phyloP scores from a whole-genome alignment of 2,329 filamentous ascomycete species.

The Chaetomiaceae sp. region DNA sequence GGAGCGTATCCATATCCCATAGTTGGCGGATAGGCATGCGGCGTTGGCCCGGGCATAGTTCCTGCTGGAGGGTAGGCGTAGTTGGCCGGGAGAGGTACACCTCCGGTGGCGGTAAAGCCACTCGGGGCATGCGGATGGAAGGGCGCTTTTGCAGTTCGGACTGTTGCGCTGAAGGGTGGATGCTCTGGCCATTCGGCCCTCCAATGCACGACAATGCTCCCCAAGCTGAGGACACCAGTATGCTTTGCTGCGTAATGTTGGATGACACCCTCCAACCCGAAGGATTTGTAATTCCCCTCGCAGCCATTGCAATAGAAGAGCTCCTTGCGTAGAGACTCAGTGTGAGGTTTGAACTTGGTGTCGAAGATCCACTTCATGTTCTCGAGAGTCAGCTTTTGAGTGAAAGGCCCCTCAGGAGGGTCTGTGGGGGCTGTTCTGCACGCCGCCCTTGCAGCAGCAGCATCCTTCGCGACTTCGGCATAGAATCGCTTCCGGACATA shows the following conservation, averaged over 20 bases:
- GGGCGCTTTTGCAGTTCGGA: constrained; percentile 36
- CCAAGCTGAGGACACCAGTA: constrained; percentile 63
- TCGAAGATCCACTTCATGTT: constrained; percentile 87
- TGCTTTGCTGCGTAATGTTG: constrained; percentile 85
- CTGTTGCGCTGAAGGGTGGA: constrained; percentile 66
- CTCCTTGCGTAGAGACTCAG: constrained; percentile 63
- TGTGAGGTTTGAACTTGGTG: constrained; percentile 66
- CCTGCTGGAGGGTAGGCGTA: constrained; percentile 19
- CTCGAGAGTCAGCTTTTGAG: constrained; percentile 65
- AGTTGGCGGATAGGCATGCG: constrained; percentile 22
- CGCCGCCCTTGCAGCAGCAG: constrained; percentile 42
- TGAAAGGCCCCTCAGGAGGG: constrained; percentile 50
- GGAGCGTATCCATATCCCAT: constrained; percentile 33
- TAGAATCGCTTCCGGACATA: constrained; percentile 65
- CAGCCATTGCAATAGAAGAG: constrained; percentile 73
- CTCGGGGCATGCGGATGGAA: constrained; percentile 11
- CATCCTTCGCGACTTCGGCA: constrained; percentile 52
- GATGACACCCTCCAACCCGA: constrained; percentile 72
- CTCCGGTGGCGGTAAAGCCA: constrained; percentile 7
- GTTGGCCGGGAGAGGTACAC: constrained; percentile 10
- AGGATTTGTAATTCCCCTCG: constrained; percentile 60
- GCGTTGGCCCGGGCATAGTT: constrained; percentile 8
- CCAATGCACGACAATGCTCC: constrained; percentile 73
- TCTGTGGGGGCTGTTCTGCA: constrained; percentile 44
- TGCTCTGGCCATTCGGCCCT: constrained; percentile 73